These are phyloP conservation scores for Persicaria tinctoria DNA, from an alignment of 148 eudicot species.

Conservation along the genomic window DNA sequence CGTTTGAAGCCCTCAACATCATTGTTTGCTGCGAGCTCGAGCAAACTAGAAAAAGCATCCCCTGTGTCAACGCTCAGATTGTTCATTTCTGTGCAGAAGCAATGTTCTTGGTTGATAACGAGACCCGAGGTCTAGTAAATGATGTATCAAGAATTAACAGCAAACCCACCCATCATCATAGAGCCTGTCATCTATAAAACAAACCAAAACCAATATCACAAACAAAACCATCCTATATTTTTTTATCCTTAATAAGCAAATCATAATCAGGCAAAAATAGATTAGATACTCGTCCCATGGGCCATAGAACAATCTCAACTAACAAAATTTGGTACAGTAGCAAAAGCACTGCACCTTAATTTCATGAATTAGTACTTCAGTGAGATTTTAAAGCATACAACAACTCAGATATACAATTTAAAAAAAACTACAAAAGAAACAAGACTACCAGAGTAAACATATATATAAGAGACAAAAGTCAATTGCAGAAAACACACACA, in stretches of 20 bases:
- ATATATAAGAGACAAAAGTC: not conserved
- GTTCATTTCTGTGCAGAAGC: constrained; percentile 20
- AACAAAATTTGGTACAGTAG: not conserved
- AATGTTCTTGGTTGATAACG: not conserved
- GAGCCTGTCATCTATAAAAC: not conserved
- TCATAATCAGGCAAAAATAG: not conserved
- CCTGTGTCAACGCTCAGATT: constrained; percentile 44
- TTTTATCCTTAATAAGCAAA: not conserved
- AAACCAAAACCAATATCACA: not conserved
- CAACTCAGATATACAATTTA: not conserved
- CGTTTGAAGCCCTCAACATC: constrained; percentile 50
- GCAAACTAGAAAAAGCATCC: constrained; percentile 47
- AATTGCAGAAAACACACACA: constrained; percentile 1
- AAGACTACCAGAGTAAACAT: not conserved
- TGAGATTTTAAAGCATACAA: not conserved
- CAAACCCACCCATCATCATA: not conserved
- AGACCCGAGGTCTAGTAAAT: not conserved
- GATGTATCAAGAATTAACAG: not conserved
- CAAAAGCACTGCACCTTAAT: not conserved
- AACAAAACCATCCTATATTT: not conserved
- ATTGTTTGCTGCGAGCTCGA: constrained; percentile 69
- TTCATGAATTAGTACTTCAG: not conserved
- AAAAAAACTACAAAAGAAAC: not conserved
- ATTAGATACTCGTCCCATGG: no score
- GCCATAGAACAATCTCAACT: not conserved